phyloP scores from a whole-genome alignment of 495 filamentous ascomycete genomes.

The Bacidia gigantensis region DNA sequence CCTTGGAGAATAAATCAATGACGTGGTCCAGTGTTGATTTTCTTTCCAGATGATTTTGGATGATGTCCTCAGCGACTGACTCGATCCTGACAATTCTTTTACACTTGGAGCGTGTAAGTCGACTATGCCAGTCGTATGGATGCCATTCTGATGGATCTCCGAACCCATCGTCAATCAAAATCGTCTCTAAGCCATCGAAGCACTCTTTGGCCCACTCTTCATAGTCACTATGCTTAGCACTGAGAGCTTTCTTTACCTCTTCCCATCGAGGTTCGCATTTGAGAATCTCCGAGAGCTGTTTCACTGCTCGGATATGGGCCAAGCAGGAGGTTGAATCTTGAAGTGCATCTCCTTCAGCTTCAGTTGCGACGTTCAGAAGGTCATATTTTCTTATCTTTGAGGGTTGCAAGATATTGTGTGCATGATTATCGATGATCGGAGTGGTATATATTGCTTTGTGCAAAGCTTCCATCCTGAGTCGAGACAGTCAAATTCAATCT shows the following conservation, averaged over 20 bases:
- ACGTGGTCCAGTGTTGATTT: conserved; percentile 23
- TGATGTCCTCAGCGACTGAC: conserved; percentile 50
- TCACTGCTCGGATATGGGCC: conserved; percentile 54
- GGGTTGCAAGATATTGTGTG: conserved; percentile 59
- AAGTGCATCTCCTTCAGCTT: conserved; percentile 58
- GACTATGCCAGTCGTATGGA: conserved; percentile 55
- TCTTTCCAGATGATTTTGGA: conserved; percentile 27
- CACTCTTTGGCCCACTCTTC: conserved; percentile 48
- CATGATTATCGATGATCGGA: conserved; percentile 82
- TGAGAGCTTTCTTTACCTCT: conserved; percentile 45
- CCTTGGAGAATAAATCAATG: conserved; percentile 29
- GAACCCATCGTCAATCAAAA: conserved; percentile 71
- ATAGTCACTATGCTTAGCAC: conserved; percentile 39
- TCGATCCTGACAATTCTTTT: conserved; percentile 80
- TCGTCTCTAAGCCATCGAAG: conserved; percentile 58
- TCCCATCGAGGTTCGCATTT: conserved; percentile 46
- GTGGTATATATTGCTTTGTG: conserved; percentile 39
- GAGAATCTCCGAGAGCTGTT: conserved; percentile 52
- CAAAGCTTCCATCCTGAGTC: conserved; percentile 9
- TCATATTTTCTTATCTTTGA: conserved; percentile 25
- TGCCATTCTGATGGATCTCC: conserved; percentile 40
- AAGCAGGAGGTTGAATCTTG: conserved; percentile 44
- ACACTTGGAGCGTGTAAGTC: conserved; percentile 44
- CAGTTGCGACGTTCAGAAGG: conserved; percentile 50
- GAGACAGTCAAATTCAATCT: background rate